phyloP scores from a whole-genome alignment of 73 alveolate genomes.

The Paraurostyla sp. region DNA sequence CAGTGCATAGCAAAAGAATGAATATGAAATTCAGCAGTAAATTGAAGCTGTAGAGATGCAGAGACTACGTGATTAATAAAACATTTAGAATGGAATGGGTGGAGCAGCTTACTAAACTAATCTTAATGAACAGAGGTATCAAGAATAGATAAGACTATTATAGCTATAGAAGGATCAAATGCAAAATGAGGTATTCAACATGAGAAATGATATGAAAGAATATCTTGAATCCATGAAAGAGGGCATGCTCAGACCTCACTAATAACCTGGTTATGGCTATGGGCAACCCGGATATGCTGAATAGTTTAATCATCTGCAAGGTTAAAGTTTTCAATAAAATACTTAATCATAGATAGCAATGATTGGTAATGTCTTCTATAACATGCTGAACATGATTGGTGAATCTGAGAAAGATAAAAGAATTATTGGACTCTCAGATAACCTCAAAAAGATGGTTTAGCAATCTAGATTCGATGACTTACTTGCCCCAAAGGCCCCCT shows the following conservation, averaged over 20 bases:
- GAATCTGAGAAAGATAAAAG: slow-evolving; percentile 45
- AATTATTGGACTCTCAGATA: slow-evolving; percentile 51
- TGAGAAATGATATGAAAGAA: not conserved
- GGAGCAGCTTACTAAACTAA: not conserved
- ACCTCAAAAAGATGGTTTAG: slow-evolving; percentile 41
- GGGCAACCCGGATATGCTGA: no score
- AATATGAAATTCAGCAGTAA: not conserved
- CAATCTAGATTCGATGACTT: slow-evolving; percentile 41
- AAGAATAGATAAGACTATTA: not conserved
- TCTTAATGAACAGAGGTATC: not conserved
- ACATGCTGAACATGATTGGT: slow-evolving; percentile 56
- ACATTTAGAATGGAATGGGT: not conserved
- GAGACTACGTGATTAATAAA: not conserved
- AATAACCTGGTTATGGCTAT: not conserved
- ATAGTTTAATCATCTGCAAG: not conserved
- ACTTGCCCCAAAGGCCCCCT: slow-evolving; percentile 61
- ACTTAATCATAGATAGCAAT: slow-evolving; percentile 10
- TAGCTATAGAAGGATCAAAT: not conserved
- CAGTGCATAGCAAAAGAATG: not conserved
- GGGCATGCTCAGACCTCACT: not conserved
- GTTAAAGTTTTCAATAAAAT: not conserved
- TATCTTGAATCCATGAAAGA: not conserved
- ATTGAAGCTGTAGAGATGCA: slow-evolving; percentile 10
- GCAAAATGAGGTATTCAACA: not conserved
- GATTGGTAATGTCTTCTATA: slow-evolving; percentile 58